These are phyloP conservation scores for Pilasporangium apinafurcum DNA, from an alignment of 352 stramenopile species.

Conservation along the genomic window DNA sequence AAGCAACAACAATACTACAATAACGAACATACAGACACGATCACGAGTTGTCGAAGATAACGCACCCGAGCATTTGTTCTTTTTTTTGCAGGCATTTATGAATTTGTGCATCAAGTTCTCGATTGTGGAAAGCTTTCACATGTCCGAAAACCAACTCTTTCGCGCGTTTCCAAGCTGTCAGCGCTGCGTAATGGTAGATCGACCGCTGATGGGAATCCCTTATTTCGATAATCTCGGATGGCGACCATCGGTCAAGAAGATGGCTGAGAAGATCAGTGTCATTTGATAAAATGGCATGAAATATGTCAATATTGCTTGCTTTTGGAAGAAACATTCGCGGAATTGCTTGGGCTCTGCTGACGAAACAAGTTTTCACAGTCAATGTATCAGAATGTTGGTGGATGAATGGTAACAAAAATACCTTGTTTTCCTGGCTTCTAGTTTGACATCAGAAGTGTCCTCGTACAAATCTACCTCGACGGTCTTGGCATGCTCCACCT, in stretches of 20 bases:
- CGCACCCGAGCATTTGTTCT: slow-evolving; percentile 17
- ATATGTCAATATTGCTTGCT: slow-evolving; percentile 27
- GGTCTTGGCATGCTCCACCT: background rate
- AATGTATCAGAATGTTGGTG: too few species aligned
- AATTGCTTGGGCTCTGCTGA: background rate
- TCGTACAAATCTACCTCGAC: slow-evolving; percentile 3
- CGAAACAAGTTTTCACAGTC: background rate
- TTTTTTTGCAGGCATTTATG: slow-evolving; percentile 26
- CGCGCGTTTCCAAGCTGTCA: slow-evolving; percentile 11
- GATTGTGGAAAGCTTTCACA: slow-evolving; percentile 17
- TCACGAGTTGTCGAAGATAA: background rate
- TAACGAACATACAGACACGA: background rate
- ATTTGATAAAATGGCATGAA: slow-evolving; percentile 23
- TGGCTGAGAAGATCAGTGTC: slow-evolving; percentile 16
- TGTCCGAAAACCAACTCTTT: slow-evolving; percentile 23
- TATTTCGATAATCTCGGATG: slow-evolving; percentile 21
- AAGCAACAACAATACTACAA: background rate
- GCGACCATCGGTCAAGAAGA: slow-evolving; percentile 13
- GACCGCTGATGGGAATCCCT: slow-evolving; percentile 18
- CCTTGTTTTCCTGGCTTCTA: background rate
- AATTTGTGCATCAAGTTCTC: slow-evolving; percentile 13
- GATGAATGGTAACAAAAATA: background rate
- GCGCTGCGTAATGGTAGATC: slow-evolving; percentile 44
- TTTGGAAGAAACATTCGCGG: slow-evolving; percentile 28
- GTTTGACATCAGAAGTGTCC: background rate